Percentiles rank a stretch among this genome's conserved stretches.
phyloP scores from a whole-genome alignment of 2,329 filamentous ascomycete species.

The Cytospora piceicola region DNA sequence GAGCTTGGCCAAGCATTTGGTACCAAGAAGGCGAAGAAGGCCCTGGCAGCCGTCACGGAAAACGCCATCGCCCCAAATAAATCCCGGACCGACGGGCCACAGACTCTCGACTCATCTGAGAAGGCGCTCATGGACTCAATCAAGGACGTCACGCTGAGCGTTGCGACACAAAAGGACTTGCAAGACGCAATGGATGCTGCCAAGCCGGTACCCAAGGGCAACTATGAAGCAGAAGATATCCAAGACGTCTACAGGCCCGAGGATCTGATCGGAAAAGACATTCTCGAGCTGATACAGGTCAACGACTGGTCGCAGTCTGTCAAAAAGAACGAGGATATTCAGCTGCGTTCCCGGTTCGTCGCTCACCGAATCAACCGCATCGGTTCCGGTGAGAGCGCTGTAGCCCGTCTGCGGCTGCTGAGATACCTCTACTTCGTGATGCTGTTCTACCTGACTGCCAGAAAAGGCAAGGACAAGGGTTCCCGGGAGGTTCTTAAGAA shows the following conservation, averaged over 20 bases:
- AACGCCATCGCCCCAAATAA: slow-evolving; percentile 66
- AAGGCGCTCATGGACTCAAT: slow-evolving; percentile 67
- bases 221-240: slow-evolving; percentile 67
- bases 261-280: slow-evolving; percentile 67
- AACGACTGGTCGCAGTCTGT: slow-evolving; percentile 74
- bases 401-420: slow-evolving; percentile 59
- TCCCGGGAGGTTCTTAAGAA: slow-evolving; percentile 59
- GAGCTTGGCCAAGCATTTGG: slow-evolving; percentile 79
- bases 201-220: slow-evolving; percentile 74
- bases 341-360: slow-evolving; percentile 65
- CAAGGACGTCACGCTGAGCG: slow-evolving; percentile 62
- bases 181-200: slow-evolving; percentile 66
- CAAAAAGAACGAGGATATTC: slow-evolving; percentile 60
- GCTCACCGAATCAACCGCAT: slow-evolving; percentile 62
- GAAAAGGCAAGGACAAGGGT: slow-evolving; percentile 51
- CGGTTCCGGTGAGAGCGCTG: slow-evolving; percentile 56
- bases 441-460: slow-evolving; percentile 54
- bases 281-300: slow-evolving; percentile 69
- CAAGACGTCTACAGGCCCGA: slow-evolving; percentile 74
- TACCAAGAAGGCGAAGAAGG: slow-evolving; percentile 84
- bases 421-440: slow-evolving; percentile 64
- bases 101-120: slow-evolving; percentile 59
- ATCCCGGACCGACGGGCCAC: slow-evolving; percentile 40
- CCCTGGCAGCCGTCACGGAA: slow-evolving; percentile 67
- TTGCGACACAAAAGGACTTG: slow-evolving; percentile 69